Percentiles rank a stretch among this genome's conserved stretches.
phyloP scores from a whole-genome alignment of 306 rosid genomes.

The Trifolium pratense region DNA sequence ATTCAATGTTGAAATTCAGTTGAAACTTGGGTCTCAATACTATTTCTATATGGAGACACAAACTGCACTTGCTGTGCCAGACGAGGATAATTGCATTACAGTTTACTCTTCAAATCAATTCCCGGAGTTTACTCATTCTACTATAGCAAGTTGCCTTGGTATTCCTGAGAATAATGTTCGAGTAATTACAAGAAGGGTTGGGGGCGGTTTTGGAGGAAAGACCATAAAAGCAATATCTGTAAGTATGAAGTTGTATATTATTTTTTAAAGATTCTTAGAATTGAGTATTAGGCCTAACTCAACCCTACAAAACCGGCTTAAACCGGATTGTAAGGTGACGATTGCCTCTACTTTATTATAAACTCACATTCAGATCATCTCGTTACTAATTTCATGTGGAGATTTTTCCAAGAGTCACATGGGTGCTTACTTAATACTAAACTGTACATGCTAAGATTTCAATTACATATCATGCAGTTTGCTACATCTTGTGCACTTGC shows the following conservation, averaged over 20 bases:
- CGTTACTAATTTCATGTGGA: not conserved
- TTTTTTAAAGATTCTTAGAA: not conserved
- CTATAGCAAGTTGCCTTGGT: slow-evolving; percentile 81
- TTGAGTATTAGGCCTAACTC: too few species aligned
- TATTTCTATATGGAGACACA: slow-evolving; percentile 97
- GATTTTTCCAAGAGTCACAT: not conserved
- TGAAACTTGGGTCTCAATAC: slow-evolving; percentile 92
- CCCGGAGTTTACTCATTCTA: slow-evolving; percentile 61
- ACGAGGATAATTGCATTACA: slow-evolving; percentile 89
- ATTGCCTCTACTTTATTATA: too few species aligned
- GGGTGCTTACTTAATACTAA: not conserved
- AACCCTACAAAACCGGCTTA: too few species aligned
- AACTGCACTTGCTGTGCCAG: slow-evolving; percentile 94
- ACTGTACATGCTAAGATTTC: not conserved
- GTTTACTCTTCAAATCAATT: slow-evolving; percentile 76
- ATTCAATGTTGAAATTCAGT: slow-evolving; percentile 53
- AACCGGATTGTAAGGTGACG: too few species aligned
- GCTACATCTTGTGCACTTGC: slow-evolving; percentile 92
- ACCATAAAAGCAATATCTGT: slow-evolving; percentile 62
- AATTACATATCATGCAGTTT: slow-evolving; percentile 64
- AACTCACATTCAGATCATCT: too few species aligned
- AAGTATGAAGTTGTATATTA: slow-evolving; percentile 50
- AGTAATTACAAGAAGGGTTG: slow-evolving; percentile 88
- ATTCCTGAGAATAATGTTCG: slow-evolving; percentile 80
- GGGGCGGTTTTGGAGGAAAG: slow-evolving; percentile 98